Evolutionary conservation across 2,329 filamentous ascomycete species (phyloP).

Genomic region (Pseudogymnoascus sp.): DNA sequence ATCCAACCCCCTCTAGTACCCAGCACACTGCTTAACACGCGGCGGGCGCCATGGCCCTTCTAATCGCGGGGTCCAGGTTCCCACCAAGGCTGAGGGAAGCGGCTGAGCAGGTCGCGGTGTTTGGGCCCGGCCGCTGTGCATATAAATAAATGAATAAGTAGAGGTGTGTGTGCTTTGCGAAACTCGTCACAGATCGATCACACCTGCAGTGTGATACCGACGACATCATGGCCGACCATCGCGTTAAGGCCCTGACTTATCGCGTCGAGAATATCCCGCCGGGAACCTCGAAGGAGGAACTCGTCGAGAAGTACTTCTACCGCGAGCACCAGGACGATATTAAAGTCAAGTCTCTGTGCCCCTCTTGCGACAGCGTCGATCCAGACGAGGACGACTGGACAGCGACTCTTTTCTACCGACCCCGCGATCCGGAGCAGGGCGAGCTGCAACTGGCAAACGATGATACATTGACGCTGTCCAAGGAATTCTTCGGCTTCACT

Average conservation of each 20-base stretch:
- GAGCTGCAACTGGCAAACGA: not conserved
- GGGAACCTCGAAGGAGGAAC: conserved; percentile 8
- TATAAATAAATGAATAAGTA: conserved; percentile 8
- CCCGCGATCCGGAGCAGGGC: not conserved
- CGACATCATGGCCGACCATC: not conserved
- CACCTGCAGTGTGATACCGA: too few relatives aligned
- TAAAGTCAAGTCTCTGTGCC: conserved; percentile 11
- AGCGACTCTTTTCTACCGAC: not conserved
- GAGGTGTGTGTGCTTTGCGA: not conserved
- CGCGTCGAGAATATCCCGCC: conserved; percentile 13
- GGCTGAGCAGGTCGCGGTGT: not conserved
- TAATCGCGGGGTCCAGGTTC: conserved; percentile 7
- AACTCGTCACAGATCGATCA: too few relatives aligned
- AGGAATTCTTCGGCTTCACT: not conserved
- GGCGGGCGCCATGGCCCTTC: not conserved
- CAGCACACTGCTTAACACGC: too few relatives aligned
- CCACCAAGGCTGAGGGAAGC: not conserved
- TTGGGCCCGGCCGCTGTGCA: not conserved
- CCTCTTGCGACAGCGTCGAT: not conserved
- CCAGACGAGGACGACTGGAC: conserved; percentile 5
- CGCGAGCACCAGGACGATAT: conserved; percentile 3
- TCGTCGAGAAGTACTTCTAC: conserved; percentile 1
- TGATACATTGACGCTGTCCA: not conserved
- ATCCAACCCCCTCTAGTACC: too few relatives aligned
- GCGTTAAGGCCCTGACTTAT: conserved; percentile 1